A percentile compares a stretch with the other conserved stretches of the same genome.
Conservation (phyloP, 192 early-diverging fungal genomes). For the Umbelopsis vinacea region DNA sequence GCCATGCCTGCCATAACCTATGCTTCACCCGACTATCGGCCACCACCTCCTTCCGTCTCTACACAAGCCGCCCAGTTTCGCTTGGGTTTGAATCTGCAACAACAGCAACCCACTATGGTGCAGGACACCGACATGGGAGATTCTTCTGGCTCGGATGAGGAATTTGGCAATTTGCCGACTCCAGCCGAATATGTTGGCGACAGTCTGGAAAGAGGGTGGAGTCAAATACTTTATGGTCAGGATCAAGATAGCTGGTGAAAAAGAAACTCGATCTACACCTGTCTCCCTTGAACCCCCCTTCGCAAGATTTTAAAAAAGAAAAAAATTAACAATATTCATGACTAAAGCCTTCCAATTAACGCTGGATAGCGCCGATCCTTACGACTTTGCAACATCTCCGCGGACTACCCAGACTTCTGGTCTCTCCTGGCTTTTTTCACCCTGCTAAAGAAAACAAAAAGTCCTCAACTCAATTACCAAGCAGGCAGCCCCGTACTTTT, state of each 20-base stretch:
- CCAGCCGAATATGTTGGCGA: slow-evolving; percentile 6
- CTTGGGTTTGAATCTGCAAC: neutral
- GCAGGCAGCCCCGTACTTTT: too few relatives aligned
- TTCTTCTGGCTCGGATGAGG: slow-evolving; percentile 12
- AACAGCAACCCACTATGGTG: slow-evolving; percentile 21
- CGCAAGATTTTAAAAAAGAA: neutral
- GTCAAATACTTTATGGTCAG: slow-evolving; percentile 16
- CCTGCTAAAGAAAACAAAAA: neutral
- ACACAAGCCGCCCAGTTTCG: neutral
- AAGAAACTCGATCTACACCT: neutral
- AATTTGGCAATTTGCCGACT: slow-evolving; percentile 14
- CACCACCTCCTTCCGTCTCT: neutral
- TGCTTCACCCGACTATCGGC: slow-evolving; percentile 14
- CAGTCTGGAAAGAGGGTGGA: slow-evolving; percentile 15
- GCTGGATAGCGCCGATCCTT: neutral
- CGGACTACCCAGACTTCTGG: neutral
- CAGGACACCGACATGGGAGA: slow-evolving; percentile 22
- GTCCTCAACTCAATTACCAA: neutral
- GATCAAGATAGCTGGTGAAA: slow-evolving; percentile 15
- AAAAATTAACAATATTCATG: neutral
- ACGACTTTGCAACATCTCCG: slow-evolving; percentile 1
- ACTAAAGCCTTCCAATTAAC: too few relatives aligned
- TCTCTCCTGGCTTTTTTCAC: neutral
- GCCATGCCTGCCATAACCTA: slow-evolving; percentile 11
- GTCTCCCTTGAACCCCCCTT: neutral